Evolutionary conservation across 768 basidiomycete genomes (phyloP), one percentile per base, ranked within the genome.

Genomic region (Boletellus sp.): DNA sequence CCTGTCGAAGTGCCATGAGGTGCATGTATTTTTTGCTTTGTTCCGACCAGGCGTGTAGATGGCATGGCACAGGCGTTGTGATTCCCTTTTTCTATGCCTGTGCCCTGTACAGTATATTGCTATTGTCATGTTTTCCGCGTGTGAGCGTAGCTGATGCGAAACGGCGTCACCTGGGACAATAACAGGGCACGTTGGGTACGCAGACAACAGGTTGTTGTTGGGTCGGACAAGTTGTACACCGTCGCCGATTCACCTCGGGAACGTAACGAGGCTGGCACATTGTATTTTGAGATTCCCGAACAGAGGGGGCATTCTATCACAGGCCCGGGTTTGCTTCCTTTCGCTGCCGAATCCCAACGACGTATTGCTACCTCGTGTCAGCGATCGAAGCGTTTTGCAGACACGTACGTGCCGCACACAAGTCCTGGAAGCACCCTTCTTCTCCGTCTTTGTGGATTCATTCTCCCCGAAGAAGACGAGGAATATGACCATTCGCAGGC

Each of bases 401-500:
- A n/a, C 13, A 24, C 26, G 37, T 33, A 39, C 19, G 53, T 6
- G 24, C 12, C 41, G 50, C n/a, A 50, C 36, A 33, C 50, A 8
- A 37, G 11, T 51, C 41, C 44, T 35, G 37, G 19, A 35, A 44
- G 37, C 12, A 12, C 22, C 22, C 47, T 54, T 53, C 36, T 42
- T 46, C 34, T 48, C 38, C 52, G 42, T 33, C 26, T 41, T 42
- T 13, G 22, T 26, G 35, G 20, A 15, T 35, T 44, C 42, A 43
- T 55, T 51, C 41, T n/a, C 36, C 13, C 55, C 33, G 28, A 48
- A 43, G 43, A 58, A 52, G 46, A 35, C 20, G 16, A 42, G 12
- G 17, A 44, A 45, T 55, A 55, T 47, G 41, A 47, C 38, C 31
- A 19, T 38, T 58, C 56, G 48, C 47, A 55, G 61, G 62, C 44